Percentiles rank a stretch among this genome's conserved stretches.
phyloP scores from a whole-genome alignment of 768 basidiomycete species.

The Guyanaporus albipodus region DNA sequence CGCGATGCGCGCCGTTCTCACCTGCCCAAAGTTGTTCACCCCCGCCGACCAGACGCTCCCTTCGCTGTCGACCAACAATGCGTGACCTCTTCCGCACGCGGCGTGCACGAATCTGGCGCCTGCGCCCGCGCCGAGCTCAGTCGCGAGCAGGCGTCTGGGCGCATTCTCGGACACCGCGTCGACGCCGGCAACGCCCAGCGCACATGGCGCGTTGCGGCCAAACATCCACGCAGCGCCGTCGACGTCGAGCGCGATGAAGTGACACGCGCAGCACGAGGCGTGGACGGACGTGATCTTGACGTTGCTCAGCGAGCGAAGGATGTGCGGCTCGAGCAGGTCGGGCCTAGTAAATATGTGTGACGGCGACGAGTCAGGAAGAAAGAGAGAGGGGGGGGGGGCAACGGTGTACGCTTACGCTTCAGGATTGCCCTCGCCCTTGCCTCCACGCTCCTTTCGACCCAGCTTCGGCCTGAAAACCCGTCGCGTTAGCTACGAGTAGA shows the following conservation, averaged over 20 bases:
- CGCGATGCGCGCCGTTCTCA: constrained; percentile 25
- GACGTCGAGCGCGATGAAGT: constrained; percentile 68
- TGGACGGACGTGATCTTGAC: constrained; percentile 70
- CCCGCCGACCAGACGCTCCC: constrained; percentile 86
- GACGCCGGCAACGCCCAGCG: constrained; percentile 56
- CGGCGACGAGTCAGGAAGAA: too few relatives aligned
- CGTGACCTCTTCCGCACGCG: constrained; percentile 80
- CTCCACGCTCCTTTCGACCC: constrained; percentile 68
- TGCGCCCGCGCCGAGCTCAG: constrained; percentile 55
- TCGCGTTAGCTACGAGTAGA: constrained; percentile 6
- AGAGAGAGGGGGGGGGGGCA: too few relatives aligned
- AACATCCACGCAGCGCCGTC: constrained; percentile 86
- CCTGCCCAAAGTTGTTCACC: constrained; percentile 77
- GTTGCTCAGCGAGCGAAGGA: constrained; percentile 84
- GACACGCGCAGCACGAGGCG: constrained; percentile 71
- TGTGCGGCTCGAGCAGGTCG: constrained; percentile 84
- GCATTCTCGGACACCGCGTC: constrained; percentile 70
- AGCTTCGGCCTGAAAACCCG: constrained; percentile 58
- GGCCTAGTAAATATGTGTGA: too few relatives aligned
- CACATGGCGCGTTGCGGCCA: constrained; percentile 73
- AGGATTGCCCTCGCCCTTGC: constrained; percentile 39
- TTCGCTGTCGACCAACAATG: constrained; percentile 74
- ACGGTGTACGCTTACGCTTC: constrained; percentile 31
- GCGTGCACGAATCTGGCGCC: constrained; percentile 72
- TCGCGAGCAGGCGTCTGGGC: constrained; percentile 57